Conservation (phyloP, 2,329 filamentous ascomycete genomes). For the Colletotrichum cordylinicola region DNA sequence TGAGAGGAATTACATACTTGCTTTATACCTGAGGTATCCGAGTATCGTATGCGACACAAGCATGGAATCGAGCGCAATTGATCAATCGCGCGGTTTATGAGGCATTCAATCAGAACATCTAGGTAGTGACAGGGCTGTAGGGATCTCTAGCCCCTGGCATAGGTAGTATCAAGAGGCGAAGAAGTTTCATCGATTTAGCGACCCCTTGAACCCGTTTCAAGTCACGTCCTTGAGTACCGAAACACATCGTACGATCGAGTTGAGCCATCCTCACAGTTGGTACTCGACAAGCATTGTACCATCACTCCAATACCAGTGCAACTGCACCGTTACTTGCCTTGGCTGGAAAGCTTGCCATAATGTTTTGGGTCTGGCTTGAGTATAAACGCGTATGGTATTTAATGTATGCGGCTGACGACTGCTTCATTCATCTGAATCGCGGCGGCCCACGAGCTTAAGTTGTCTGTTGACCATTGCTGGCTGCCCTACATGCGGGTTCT, state of each 20-base stretch:
- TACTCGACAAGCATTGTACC: neutral
- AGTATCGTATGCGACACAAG: neutral
- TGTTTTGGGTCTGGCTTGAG: neutral
- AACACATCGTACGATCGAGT: neutral
- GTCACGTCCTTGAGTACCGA: neutral
- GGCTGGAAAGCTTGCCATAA: neutral
- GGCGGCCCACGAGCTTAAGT: neutral
- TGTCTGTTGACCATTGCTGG: neutral
- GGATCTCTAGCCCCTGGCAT: neutral
- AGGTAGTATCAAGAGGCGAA: neutral
- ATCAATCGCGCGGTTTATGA: neutral
- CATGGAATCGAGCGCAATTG: neutral
- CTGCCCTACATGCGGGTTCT: neutral
- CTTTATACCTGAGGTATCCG: neutral
- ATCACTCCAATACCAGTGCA: neutral
- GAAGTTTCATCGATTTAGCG: neutral
- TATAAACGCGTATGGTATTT: neutral
- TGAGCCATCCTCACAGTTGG: neutral
- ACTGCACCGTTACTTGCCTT: neutral
- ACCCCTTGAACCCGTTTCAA: accelerated
- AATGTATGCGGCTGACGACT: neutral
- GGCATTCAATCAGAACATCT: neutral
- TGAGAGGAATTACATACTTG: neutral
- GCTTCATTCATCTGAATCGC: neutral
- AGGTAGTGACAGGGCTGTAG: neutral